A percentile compares a stretch with the other conserved stretches of the same genome.
phyloP scores from a whole-genome alignment of 208 protist species.

The Crithidia acanthocephali region DNA sequence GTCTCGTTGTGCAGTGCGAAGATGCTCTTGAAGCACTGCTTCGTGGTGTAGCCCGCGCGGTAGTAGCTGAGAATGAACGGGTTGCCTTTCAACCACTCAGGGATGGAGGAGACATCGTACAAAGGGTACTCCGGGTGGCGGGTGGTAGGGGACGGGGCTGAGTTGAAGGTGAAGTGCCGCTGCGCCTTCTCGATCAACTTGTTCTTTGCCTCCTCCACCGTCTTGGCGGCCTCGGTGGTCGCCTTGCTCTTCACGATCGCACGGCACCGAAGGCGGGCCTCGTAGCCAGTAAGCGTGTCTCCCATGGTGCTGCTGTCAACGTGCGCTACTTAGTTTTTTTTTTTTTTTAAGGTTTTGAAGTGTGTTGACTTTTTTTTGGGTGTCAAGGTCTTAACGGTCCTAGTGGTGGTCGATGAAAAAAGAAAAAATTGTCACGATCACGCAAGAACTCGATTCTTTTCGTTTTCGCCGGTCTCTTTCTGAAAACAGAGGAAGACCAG shows the following conservation, averaged over 20 bases:
- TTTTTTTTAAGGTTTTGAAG: not conserved
- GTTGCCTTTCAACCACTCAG: constrained; percentile 54
- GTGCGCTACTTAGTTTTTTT: not conserved
- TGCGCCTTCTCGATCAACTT: constrained; percentile 29
- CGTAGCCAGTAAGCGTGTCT: constrained; percentile 22
- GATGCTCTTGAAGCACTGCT: constrained; percentile 65
- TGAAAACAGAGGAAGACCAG: no score
- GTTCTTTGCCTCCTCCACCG: constrained; percentile 22
- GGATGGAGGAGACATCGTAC: constrained; percentile 46
- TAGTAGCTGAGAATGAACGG: constrained; percentile 66
- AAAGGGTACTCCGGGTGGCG: constrained; percentile 35
- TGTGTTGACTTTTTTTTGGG: no score
- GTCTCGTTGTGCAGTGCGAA: constrained; percentile 88
- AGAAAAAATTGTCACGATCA: no score
- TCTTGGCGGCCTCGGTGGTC: constrained; percentile 14
- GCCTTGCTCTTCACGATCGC: constrained; percentile 16
- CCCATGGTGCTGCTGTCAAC: constrained; percentile 2
- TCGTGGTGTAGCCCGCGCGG: constrained; percentile 71
- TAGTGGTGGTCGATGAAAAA: no score
- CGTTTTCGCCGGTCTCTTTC: no score
- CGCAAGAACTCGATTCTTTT: no score
- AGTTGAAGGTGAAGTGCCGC: constrained; percentile 9
- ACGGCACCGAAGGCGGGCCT: constrained; percentile 24
- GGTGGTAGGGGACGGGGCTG: constrained; percentile 6
- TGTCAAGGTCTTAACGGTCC: no score